These are phyloP conservation scores for Mayamaea pseudoterrestris DNA, from an alignment of 108 stramenopile genomes.

Conservation along the genomic window DNA sequence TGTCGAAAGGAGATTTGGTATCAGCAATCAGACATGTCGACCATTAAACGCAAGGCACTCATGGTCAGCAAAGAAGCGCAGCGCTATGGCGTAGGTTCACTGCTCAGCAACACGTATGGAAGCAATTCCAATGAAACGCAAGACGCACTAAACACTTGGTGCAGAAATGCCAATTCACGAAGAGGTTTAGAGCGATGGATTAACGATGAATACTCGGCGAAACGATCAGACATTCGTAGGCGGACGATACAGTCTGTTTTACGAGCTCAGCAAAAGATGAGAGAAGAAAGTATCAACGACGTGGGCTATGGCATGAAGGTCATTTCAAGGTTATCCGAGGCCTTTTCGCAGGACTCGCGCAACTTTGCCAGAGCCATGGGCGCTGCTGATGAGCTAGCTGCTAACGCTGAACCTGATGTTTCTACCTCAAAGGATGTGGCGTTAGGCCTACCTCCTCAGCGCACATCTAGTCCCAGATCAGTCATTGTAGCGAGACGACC, in stretches of 20 bases:
- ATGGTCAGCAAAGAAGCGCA: constrained; percentile 5
- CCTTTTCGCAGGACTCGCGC: constrained; percentile 6
- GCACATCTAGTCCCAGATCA: too few species aligned
- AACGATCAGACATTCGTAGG: constrained; percentile 7
- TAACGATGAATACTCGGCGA: constrained; percentile 15
- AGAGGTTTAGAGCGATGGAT: constrained; percentile 10
- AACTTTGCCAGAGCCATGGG: constrained; percentile 5
- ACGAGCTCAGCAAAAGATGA: constrained; percentile 4
- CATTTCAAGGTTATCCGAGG: constrained; percentile 2
- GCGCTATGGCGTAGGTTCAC: background rate
- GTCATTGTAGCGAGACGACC: too few species aligned
- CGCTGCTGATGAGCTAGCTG: constrained; percentile 5
- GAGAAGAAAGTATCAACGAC: constrained; percentile 1
- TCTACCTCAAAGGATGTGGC: too few species aligned
- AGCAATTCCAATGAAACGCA: constrained; percentile 4
- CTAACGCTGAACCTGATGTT: background rate
- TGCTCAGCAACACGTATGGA: constrained; percentile 7
- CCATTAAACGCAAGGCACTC: constrained; percentile 8
- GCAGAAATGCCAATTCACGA: constrained; percentile 3
- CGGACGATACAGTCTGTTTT: constrained; percentile 11
- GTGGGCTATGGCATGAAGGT: constrained; percentile 2
- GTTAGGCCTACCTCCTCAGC: too few species aligned
- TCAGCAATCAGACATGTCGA: constrained; percentile 1
- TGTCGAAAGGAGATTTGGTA: constrained; percentile 9
- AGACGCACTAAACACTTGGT: constrained; percentile 6